Percentiles rank a stretch among this genome's conserved stretches.
Conservation (phyloP, 73 alveolate genomes). For the Stentor coeruleus region DNA sequence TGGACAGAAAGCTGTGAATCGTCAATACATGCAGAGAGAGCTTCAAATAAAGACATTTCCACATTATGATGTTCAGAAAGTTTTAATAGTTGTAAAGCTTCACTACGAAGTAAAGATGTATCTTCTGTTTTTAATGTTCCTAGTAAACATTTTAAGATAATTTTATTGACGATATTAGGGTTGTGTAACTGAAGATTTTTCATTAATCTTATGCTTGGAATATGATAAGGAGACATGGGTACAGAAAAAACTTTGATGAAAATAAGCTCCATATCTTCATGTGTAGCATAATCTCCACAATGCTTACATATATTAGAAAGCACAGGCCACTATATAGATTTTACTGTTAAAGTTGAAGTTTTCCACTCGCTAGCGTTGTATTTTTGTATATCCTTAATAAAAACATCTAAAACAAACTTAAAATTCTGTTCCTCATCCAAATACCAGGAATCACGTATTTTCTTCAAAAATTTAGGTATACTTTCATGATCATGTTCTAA, state of each 20-base stretch:
- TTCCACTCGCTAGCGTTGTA: neutral
- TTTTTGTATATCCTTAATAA: neutral
- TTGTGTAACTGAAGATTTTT: neutral
- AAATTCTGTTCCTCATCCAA: neutral
- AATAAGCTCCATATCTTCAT: neutral
- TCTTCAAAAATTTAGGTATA: neutral
- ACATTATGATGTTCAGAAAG: neutral
- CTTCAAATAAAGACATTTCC: neutral
- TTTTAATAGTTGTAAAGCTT: neutral
- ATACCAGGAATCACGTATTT: neutral
- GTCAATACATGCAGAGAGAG: neutral
- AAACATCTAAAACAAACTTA: neutral
- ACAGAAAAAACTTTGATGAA: neutral
- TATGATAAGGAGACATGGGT: neutral
- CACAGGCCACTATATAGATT: neutral
- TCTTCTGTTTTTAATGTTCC: neutral
- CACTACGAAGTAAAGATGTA: neutral
- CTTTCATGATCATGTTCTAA: neutral
- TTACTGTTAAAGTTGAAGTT: neutral
- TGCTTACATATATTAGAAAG: neutral
- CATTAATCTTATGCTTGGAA: neutral
- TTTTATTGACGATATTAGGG: too few species aligned
- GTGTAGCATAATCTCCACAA: neutral
- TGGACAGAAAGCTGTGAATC: neutral
- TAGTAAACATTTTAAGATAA: neutral